Evolutionary conservation across 345 rosid species (phyloP).

Genomic region (sweet orange (Citrus sinensis)): DNA sequence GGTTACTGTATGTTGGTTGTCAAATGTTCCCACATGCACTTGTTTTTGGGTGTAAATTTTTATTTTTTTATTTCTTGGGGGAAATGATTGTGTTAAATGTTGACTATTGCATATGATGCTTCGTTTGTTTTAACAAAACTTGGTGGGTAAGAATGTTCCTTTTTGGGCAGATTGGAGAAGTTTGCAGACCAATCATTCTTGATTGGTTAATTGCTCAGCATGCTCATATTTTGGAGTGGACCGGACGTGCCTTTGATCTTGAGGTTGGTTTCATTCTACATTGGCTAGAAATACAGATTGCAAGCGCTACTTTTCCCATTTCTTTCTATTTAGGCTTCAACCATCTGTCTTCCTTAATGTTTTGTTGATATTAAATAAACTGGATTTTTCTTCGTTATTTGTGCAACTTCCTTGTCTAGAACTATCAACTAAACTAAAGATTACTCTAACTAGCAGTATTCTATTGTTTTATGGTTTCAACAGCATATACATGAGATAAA

Average conservation of each 20-base stretch:
- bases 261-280: slow-evolving; percentile 52
- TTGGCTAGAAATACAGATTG: background rate
- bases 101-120: background rate
- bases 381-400: background rate
- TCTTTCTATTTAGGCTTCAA: background rate
- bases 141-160: slow-evolving; percentile 3
- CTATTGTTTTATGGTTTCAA: background rate
- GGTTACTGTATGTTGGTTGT: background rate
- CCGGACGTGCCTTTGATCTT: slow-evolving; percentile 82
- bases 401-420: background rate
- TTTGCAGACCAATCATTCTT: slow-evolving; percentile 71
- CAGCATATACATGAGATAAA: background rate
- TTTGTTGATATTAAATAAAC: background rate
- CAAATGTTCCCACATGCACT: background rate
- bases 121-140: slow-evolving; percentile 1
- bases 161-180: slow-evolving; percentile 65
- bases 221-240: slow-evolving; percentile 88
- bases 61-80: background rate
- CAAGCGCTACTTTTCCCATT: background rate
- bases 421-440: background rate
- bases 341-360: background rate
- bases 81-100: background rate
- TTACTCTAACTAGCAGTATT: background rate
- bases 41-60: slow-evolving; percentile 4
- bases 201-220: slow-evolving; percentile 97